Base-by-base conservation (phyloP, 805 yeast species). In the Deakozyma indianensis region DNA sequence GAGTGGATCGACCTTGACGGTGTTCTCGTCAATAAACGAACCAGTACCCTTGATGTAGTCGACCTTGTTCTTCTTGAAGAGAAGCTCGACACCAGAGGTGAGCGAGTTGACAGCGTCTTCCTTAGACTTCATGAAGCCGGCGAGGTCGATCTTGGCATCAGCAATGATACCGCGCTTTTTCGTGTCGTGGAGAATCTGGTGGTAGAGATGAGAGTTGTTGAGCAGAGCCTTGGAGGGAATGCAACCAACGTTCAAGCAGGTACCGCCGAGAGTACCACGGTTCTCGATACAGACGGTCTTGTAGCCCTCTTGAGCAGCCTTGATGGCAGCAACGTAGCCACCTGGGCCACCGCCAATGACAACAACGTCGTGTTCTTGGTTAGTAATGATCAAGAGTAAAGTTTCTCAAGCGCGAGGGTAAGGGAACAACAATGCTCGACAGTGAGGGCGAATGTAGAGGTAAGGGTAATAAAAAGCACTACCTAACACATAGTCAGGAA, bases 321-420 rank as follows among this genome's bases (percentile, higher is more conserved):
- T 90, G 66, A 92, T 92, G 59, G 99, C 98, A 46, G 96, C 97
- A 57, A 92, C 92, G 65, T 92, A 92, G 51, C 99, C 99, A 66
- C 97, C 99, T 55, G 99, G 99, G 48, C 99, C 99, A 58, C 96
- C 97, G 56, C 99, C 99, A 60, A 92, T 83, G 56, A 92, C 85
- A 46, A 90, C 94, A 46, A 92, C 77, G 60, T 92, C 97, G 63
- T 85, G 92, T 60, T 80, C 80, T 57, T 69, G 67, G 45, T 50
- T 48, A 18, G 56, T 51, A 11, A 5, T 40, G 42, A 24, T 18
- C n/a, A 15, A n/a, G n/a, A n/a, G n/a, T n/a, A n/a, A n/a, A n/a
- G n/a, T n/a, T n/a, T n/a, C n/a, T n/a, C n/a, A 27, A 14, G 9
- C 3, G 41, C 24, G 45, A 21, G 27, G 7, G 45, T n/a, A n/a